These are phyloP conservation scores for Eutrema salsugineum DNA, from an alignment of 441 rosid species.

Conservation along the genomic window DNA sequence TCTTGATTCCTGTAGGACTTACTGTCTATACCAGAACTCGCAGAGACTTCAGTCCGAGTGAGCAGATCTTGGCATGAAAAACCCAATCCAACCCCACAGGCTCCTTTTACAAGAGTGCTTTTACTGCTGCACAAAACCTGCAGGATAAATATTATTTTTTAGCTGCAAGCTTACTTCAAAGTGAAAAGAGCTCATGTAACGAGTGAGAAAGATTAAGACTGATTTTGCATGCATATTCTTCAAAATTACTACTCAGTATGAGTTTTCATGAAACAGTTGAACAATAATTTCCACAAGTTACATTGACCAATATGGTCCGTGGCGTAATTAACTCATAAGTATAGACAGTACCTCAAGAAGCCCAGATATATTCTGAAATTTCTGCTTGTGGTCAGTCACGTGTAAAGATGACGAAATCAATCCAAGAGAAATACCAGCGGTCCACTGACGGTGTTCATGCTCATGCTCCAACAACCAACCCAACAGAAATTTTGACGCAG, in stretches of 20 bases:
- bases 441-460: conserved; percentile 95
- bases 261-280: background rate
- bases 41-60: conserved; percentile 47
- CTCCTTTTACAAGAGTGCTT: conserved; percentile 88
- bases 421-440: conserved; percentile 94
- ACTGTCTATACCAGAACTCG: conserved; percentile 39
- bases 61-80: conserved; percentile 85
- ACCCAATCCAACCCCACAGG: conserved; percentile 93
- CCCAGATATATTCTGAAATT: conserved; percentile 63
- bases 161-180: background rate
- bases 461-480: conserved; percentile 80
- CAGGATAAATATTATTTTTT: background rate
- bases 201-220: conserved; percentile 4
- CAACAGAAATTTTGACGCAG: conserved; percentile 81
- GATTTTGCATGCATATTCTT: background rate
- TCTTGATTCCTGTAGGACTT: conserved; percentile 59
- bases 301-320: background rate
- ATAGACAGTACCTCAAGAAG: conserved; percentile 65
- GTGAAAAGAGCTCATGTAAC: background rate
- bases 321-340: background rate
- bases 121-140: conserved; percentile 85
- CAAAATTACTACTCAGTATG: background rate
- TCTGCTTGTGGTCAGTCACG: conserved; percentile 81
- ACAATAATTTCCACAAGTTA: background rate
- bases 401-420: conserved; percentile 71